A percentile compares a stretch with the other conserved stretches of the same genome.
Conservation (phyloP, 2,329 filamentous ascomycete species). For the Fusarium xylarioides region DNA sequence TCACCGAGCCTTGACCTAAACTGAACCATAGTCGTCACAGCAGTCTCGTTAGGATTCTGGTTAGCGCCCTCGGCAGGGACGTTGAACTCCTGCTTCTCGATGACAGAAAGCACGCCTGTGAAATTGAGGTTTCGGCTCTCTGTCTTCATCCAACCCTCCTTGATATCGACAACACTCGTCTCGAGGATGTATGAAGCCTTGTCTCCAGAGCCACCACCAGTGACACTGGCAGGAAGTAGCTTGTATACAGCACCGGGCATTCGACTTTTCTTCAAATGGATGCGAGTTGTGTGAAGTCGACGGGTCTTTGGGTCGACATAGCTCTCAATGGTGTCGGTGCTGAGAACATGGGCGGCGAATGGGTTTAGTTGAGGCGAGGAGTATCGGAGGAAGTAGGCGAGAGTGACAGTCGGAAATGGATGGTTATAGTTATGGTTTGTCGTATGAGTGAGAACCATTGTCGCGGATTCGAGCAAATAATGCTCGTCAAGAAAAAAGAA, state of each 20-base stretch:
- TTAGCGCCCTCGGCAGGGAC: slow-evolving; percentile 45
- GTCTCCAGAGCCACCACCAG: slow-evolving; percentile 70
- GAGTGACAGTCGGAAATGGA: slow-evolving; percentile 84
- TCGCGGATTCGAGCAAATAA: slow-evolving; percentile 40
- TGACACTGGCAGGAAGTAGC: slow-evolving; percentile 74
- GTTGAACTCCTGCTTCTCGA: slow-evolving; percentile 78
- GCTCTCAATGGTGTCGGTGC: slow-evolving; percentile 82
- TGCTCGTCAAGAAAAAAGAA: slow-evolving; percentile 23
- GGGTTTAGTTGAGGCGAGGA: slow-evolving; percentile 76
- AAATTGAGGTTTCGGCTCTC: slow-evolving; percentile 85
- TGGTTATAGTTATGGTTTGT: slow-evolving; percentile 80
- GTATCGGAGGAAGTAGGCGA: slow-evolving; percentile 90
- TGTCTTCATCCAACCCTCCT: slow-evolving; percentile 83
- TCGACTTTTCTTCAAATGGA: slow-evolving; percentile 84
- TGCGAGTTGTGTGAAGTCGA: slow-evolving; percentile 78
- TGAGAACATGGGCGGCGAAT: slow-evolving; percentile 82
- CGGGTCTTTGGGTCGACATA: slow-evolving; percentile 77
- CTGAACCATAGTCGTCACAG: slow-evolving; percentile 77
- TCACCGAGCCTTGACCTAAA: slow-evolving; percentile 78
- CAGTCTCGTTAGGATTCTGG: slow-evolving; percentile 58
- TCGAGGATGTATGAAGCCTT: slow-evolving; percentile 85
- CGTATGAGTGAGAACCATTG: slow-evolving; percentile 71
- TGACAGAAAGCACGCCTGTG: slow-evolving; percentile 79
- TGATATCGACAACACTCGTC: slow-evolving; percentile 80
- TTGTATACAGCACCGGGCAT: slow-evolving; percentile 79